These are phyloP conservation scores for Colletotrichum chlorophyti DNA, from an alignment of 2,329 filamentous ascomycete species.

Conservation along the genomic window DNA sequence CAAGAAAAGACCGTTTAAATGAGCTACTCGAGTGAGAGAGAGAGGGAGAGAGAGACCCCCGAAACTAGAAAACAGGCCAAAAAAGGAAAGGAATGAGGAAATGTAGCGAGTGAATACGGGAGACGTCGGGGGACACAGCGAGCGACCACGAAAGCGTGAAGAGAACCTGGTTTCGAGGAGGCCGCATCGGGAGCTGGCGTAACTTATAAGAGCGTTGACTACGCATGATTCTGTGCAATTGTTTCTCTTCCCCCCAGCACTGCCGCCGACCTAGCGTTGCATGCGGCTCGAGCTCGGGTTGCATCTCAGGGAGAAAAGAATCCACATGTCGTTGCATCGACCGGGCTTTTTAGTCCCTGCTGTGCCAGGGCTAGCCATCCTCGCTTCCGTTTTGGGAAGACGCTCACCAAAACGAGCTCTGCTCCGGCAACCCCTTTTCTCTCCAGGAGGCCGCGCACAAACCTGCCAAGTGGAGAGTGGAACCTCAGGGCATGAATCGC, in stretches of 20 bases:
- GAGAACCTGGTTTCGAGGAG: background rate
- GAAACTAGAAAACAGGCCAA: background rate
- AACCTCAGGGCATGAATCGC: background rate
- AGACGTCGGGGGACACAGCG: background rate
- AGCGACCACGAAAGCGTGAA: conserved; percentile 1
- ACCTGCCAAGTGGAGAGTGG: background rate
- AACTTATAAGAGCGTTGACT: background rate
- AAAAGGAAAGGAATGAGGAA: background rate
- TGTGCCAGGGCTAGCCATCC: background rate
- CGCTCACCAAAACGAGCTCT: background rate
- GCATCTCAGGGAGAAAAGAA: background rate
- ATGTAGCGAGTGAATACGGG: background rate
- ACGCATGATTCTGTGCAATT: background rate
- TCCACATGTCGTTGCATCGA: background rate
- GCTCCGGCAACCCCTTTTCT: background rate
- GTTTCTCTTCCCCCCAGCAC: background rate
- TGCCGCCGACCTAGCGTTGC: background rate
- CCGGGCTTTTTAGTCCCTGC: background rate
- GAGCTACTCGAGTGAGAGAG: no score
- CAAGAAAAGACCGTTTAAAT: no score
- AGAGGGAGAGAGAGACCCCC: background rate
- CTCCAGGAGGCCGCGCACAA: background rate
- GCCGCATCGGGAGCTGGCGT: background rate
- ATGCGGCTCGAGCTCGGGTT: background rate
- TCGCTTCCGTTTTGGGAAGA: background rate